Evolutionary conservation across 1,284 basidiomycete species (phyloP).

Genomic region (Xanthoconium separans): DNA sequence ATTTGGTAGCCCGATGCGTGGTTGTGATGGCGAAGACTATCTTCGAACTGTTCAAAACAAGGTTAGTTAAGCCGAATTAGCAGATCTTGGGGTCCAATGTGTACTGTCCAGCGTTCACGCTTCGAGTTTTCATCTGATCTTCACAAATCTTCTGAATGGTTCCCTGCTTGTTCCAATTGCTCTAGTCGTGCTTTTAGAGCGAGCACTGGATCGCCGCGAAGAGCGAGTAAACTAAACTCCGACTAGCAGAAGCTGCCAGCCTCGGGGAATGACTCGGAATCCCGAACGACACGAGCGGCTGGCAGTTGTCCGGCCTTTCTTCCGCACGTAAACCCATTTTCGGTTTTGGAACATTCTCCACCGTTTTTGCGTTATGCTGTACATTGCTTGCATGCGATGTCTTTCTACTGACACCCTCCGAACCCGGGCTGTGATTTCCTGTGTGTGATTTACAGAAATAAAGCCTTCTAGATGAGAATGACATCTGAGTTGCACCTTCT

Average conservation of each 20-base stretch:
- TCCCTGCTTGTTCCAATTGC: conserved; percentile 44
- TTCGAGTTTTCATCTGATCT: conserved; percentile 76
- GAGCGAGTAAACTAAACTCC: conserved; percentile 87
- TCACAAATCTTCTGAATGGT: conserved; percentile 49
- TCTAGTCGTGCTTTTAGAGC: conserved; percentile 58
- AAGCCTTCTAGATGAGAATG: background rate
- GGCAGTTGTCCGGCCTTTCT: too few relatives aligned
- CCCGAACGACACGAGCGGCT: background rate
- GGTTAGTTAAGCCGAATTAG: background rate
- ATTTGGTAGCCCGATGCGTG: conserved; percentile 60
- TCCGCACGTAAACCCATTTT: too few relatives aligned
- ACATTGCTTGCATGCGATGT: too few relatives aligned
- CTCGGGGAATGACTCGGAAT: too few relatives aligned
- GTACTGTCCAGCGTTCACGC: conserved; percentile 77
- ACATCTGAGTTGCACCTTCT: background rate
- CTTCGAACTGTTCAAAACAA: conserved; percentile 63
- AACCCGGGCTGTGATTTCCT: background rate
- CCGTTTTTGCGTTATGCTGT: conserved; percentile 1
- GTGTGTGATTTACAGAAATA: background rate
- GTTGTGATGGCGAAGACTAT: conserved; percentile 78
- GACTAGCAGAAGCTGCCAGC: conserved; percentile 47
- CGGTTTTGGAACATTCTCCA: too few relatives aligned
- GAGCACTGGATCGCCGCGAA: conserved; percentile 79
- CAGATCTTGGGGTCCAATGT: conserved; percentile 25
- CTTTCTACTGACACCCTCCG: background rate